These are phyloP conservation scores for Clarireedia monteithiana DNA, from an alignment of 2,329 filamentous ascomycete species.

Conservation along the genomic window DNA sequence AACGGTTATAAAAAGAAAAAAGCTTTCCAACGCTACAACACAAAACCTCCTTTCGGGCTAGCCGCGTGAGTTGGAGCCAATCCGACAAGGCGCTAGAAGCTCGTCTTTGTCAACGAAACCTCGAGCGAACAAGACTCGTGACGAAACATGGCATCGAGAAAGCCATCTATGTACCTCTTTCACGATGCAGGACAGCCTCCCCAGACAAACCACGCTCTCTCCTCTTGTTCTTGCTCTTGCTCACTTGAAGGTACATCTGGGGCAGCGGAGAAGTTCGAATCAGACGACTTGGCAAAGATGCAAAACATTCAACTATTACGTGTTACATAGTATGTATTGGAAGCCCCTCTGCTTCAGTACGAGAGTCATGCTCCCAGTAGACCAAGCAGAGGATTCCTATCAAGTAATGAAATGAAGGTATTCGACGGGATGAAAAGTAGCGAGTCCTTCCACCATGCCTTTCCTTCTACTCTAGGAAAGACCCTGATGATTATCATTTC, in stretches of 20 bases:
- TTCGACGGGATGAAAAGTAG: not conserved
- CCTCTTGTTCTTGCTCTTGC: too few relatives aligned
- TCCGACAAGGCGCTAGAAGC: not conserved
- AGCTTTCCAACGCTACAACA: too few relatives aligned
- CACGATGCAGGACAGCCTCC: too few relatives aligned
- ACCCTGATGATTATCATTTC: not conserved
- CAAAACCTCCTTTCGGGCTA: too few relatives aligned
- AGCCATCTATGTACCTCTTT: too few relatives aligned
- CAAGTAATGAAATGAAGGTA: slow-evolving; percentile 4
- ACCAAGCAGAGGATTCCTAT: not conserved
- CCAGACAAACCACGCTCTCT: not conserved
- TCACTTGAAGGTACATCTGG: not conserved
- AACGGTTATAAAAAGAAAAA: too few relatives aligned
- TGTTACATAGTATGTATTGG: slow-evolving; percentile 1
- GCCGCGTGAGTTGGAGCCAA: not conserved
- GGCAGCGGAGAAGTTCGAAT: slow-evolving; percentile 5
- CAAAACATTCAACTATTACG: slow-evolving; percentile 6
- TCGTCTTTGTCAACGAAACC: slow-evolving; percentile 5
- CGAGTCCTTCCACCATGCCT: not conserved
- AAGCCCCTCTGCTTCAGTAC: not conserved
- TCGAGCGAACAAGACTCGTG: too few relatives aligned
- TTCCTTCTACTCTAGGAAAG: not conserved
- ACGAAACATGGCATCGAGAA: not conserved
- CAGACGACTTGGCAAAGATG: slow-evolving; percentile 1
- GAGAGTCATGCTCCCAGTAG: too few relatives aligned